Evolutionary conservation across 257 asterid species (phyloP).

Genomic region (Solanum infundibuliforme): DNA sequence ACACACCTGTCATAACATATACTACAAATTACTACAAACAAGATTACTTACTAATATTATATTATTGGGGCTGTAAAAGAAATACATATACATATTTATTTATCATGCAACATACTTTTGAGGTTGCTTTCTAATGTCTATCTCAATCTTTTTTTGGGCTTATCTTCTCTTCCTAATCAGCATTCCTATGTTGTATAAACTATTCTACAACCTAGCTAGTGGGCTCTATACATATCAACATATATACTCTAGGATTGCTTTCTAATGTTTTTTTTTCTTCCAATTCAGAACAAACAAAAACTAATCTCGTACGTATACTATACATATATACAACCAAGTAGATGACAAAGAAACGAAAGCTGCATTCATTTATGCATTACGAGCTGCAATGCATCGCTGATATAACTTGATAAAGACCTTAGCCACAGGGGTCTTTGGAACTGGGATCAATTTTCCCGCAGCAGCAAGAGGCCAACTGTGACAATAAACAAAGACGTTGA

Average conservation of each 20-base stretch:
- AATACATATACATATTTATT: not conserved
- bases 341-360: not conserved
- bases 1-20: no score
- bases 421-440: conserved; percentile 77
- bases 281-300: not conserved
- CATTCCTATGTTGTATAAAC: not conserved
- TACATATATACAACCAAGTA: not conserved
- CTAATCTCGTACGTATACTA: not conserved
- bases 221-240: not conserved
- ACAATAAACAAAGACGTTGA: not conserved
- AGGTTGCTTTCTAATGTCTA: not conserved
- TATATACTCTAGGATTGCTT: not conserved
- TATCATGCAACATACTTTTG: not conserved
- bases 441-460: conserved; percentile 72
- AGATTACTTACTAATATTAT: not conserved
- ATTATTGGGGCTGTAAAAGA: not conserved
- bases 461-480: conserved; percentile 94
- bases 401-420: conserved; percentile 68
- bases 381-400: conserved; percentile 51
- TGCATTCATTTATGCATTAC: conserved; percentile 12
- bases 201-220: not conserved
- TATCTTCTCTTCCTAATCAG: not conserved
- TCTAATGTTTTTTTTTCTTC: not conserved
- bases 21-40: not conserved
- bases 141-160: not conserved